Percentiles rank a stretch among this genome's conserved stretches.
phyloP scores from a whole-genome alignment of 805 yeast genomes.

The Blastobotrys terrestris region DNA sequence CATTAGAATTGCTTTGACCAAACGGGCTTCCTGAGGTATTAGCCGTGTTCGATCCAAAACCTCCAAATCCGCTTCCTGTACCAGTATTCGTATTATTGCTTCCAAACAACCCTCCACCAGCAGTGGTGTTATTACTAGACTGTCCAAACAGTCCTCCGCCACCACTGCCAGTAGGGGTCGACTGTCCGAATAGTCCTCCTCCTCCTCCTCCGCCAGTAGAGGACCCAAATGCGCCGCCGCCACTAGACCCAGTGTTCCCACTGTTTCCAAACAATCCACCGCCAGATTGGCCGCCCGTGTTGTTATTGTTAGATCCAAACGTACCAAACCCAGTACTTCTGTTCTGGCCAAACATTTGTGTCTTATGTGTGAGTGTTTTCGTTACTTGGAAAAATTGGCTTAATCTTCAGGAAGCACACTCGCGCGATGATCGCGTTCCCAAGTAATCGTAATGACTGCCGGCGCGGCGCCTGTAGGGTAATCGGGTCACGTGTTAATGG shows the following conservation, averaged over 20 bases:
- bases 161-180: slow-evolving; percentile 1
- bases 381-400: not conserved
- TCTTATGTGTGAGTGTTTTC: not conserved
- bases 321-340: slow-evolving; percentile 14
- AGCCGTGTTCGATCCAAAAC: slow-evolving; percentile 17
- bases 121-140: slow-evolving; percentile 8
- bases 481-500: not conserved
- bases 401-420: not conserved
- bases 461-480: not conserved
- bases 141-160: slow-evolving; percentile 10
- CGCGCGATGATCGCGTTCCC: not conserved
- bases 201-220: slow-evolving; percentile 4
- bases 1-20: slow-evolving; percentile 23
- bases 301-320: slow-evolving; percentile 14
- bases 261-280: slow-evolving; percentile 22
- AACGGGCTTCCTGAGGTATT: slow-evolving; percentile 10
- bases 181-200: slow-evolving; percentile 16
- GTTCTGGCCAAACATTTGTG: slow-evolving; percentile 18
- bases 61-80: slow-evolving; percentile 22
- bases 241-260: slow-evolving; percentile 6
- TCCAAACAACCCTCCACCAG: slow-evolving; percentile 19
- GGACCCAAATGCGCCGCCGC: slow-evolving; percentile 24
- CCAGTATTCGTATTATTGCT: slow-evolving; percentile 10
- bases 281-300: slow-evolving; percentile 13
- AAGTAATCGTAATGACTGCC: too few relatives aligned